Evolutionary conservation across 2,329 filamentous ascomycete genomes (phyloP), one percentile per base, ranked within the genome.

Genomic region (Colletotrichum sp.): DNA sequence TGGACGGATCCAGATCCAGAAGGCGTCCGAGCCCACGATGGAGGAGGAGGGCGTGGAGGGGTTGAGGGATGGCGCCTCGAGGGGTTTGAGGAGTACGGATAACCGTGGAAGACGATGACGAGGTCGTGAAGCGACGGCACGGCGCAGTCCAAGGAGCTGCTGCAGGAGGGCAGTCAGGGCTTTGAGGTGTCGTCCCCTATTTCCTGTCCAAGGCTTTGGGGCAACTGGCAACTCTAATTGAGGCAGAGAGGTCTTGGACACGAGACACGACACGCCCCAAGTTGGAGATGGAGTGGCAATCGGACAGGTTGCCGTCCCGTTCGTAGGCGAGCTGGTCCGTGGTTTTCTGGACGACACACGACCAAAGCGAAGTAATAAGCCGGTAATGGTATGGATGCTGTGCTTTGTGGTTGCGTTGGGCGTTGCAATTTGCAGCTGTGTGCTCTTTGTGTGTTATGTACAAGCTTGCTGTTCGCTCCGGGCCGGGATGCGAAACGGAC

Each of bases 211-310:
- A 61, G 68, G 28, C 62, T 26, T 24, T 10, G 52, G 61, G 48
- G 21, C 38, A 28, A 34, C 28, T 21, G 28, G 8, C 48, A 61
- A 75, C 72, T 75, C 43, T 66, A 75, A 75, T 66, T 75, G 72
- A 75, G 60, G 66, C 68, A 66, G 52, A 36, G 48, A 30, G 66
- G 68, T 43, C 61, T 62, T 60, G 68, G 36, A 61, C 61, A 74
- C 66, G 58, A 73, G 58, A 65, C 66, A 76, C 56, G 26, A 52
- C 36, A 55, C 58, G 32, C 68, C 43, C 30, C 18, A 26, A 24
- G 36, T 52, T 70, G 58, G 66, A 26, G 21, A 24, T 52, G 62
- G 58, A 62, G 18, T 52, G 24, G 62, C 34, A 32, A 28, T 66
- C 38, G 38, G 15, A 24, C 26, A 66, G 26, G 62, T 52, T n/a